Percentiles rank a stretch among this genome's conserved stretches.
Conservation (phyloP, 2,329 filamentous ascomycete genomes). For the Beauveria medogensis region DNA sequence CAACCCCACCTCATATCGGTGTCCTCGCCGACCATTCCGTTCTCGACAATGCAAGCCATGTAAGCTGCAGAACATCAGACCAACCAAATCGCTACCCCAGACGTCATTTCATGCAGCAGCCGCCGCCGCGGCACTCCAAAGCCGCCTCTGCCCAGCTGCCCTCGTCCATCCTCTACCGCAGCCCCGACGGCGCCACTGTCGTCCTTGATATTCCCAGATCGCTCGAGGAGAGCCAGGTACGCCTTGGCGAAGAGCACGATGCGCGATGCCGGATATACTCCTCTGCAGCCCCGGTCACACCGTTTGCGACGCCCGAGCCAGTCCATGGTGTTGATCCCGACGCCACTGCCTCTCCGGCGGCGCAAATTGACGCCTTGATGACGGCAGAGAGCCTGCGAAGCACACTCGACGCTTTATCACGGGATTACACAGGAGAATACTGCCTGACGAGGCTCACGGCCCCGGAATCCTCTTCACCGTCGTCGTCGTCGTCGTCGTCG, state of each 20-base stretch:
- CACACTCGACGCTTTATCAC: slow-evolving; percentile 28
- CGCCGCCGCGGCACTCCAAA: background rate
- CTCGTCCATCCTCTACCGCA: slow-evolving; percentile 27
- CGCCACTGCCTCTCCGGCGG: slow-evolving; percentile 28
- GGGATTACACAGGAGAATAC: slow-evolving; percentile 34
- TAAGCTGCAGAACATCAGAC: background rate
- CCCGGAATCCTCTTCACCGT: slow-evolving; percentile 10
- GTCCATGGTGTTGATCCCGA: slow-evolving; percentile 4
- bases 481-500: background rate
- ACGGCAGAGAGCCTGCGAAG: slow-evolving; percentile 36
- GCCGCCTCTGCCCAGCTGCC: slow-evolving; percentile 3
- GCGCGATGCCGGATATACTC: slow-evolving; percentile 34
- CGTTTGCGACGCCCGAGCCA: slow-evolving; percentile 45
- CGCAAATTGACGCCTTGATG: slow-evolving; percentile 48
- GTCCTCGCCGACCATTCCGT: background rate
- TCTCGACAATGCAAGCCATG: background rate
- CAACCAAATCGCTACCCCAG: background rate
- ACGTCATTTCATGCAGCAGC: background rate
- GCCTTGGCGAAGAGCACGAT: slow-evolving; percentile 26
- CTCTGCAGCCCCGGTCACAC: slow-evolving; percentile 31
- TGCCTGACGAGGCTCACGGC: slow-evolving; percentile 33
- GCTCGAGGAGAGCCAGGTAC: slow-evolving; percentile 57
- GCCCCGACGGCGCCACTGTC: slow-evolving; percentile 35
- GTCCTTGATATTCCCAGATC: slow-evolving; percentile 64
- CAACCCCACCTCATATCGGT: background rate